Base-by-base conservation (phyloP, 257 asterid genomes). In the Solanum virginianum region DNA sequence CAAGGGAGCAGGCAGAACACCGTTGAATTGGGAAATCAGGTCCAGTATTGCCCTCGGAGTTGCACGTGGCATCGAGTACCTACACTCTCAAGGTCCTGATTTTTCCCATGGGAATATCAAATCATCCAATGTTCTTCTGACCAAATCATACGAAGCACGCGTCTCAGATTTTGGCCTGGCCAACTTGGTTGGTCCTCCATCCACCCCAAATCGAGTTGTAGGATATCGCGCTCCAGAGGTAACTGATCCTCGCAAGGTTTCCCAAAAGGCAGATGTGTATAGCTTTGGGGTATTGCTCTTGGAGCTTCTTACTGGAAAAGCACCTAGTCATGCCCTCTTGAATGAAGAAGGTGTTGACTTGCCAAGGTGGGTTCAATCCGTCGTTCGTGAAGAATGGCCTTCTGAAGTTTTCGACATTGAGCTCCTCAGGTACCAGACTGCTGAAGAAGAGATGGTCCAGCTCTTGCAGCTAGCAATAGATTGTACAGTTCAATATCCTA, bases 191-290 rank as follows among this genome's bases (percentile, higher is more conserved):
- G 98, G 97, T 32, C 91, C 92, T 0, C 94, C 97, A 10, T 90
- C 98, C 75, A 87, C 97, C 4, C 97, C 97, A 18, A 89, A 90
- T 0, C 89, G 97, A 16, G 94, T 92, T 5, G 92, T 94, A 4
- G 98, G 98, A 86, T 94, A 92, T 59, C 94, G 97, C 2, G 97
- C 97, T 32, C 98, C 98, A 8, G 98, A 94, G 84, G 98, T 94
- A 83, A 94, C 97, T 1, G 97, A 93, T 88, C 95, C 95, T 22
- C 94, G 92, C n/a, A 87, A 85, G 79, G 95, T 92, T 80, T 88
- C 97, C 79, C 97, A 94, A 26, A 90, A 91, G n/a, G 96, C 94
- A 0, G 97, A 94, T 53, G 97, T 93, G 22, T 94, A 94, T 51
- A 93, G 97, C 88, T 92, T 91, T 22, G 97, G 97, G 2, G 94